Evolutionary conservation across 805 yeast genomes (phyloP).

Genomic region (Blastobotrys americana): DNA sequence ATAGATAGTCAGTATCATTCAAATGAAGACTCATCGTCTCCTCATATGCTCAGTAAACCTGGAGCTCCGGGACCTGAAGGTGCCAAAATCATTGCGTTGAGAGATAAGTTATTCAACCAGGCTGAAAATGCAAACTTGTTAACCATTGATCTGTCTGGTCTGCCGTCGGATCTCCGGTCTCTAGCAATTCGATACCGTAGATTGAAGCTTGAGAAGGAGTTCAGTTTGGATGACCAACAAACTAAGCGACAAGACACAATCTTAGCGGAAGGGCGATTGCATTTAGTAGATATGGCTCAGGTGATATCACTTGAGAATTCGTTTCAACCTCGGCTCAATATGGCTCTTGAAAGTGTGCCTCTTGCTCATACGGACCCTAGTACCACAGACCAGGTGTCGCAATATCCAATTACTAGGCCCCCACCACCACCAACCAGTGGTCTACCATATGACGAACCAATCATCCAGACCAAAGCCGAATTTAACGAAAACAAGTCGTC

Average conservation of each 20-base stretch:
- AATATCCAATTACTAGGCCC: background rate
- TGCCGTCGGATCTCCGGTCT: constrained; percentile 5
- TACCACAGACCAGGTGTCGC: background rate
- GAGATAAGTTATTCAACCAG: constrained; percentile 1
- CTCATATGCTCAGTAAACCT: too few relatives aligned
- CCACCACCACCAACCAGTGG: constrained; percentile 5
- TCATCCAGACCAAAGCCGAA: background rate
- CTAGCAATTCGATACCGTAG: constrained; percentile 8
- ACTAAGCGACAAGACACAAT: constrained; percentile 1
- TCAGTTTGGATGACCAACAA: constrained; percentile 1
- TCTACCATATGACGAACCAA: constrained; percentile 4
- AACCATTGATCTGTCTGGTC: constrained; percentile 3
- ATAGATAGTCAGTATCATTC: too few relatives aligned
- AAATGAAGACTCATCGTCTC: too few relatives aligned
- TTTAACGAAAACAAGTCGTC: background rate
- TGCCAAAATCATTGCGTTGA: constrained; percentile 7
- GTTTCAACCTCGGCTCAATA: background rate
- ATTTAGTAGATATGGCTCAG: constrained; percentile 3
- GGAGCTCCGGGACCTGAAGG: constrained; percentile 1
- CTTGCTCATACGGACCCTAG: background rate
- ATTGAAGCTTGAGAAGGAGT: constrained; percentile 7
- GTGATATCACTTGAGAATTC: constrained; percentile 2
- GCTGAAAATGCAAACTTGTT: constrained; percentile 5
- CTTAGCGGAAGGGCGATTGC: constrained; percentile 6
- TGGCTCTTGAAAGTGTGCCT: background rate